Evolutionary conservation across 2,329 filamentous ascomycete genomes (phyloP).

Genomic region (Neofusicoccum ribis): DNA sequence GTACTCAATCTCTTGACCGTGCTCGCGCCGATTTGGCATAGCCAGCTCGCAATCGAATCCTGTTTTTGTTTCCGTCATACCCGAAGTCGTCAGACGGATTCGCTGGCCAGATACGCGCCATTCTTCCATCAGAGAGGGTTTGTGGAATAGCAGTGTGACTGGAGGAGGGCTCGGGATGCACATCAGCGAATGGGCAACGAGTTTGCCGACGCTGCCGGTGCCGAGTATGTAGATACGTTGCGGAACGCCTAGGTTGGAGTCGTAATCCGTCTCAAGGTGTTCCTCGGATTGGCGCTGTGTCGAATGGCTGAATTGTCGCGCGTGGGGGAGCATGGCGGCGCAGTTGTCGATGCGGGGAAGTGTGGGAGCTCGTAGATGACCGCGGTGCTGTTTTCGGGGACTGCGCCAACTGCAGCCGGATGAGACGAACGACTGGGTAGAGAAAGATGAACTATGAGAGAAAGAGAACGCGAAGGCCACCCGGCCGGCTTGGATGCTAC

Average conservation of each 20-base stretch:
- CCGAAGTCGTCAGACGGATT: slow-evolving; percentile 50
- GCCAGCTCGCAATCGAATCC: slow-evolving; percentile 50
- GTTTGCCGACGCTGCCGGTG: slow-evolving; percentile 75
- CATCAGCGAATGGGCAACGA: slow-evolving; percentile 73
- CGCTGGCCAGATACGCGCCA: slow-evolving; percentile 50
- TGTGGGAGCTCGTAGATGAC: neutral
- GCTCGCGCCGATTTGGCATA: slow-evolving; percentile 36
- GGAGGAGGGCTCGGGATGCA: slow-evolving; percentile 64
- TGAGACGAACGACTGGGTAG: neutral
- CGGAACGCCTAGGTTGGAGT: neutral
- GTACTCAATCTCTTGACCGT: slow-evolving; percentile 36
- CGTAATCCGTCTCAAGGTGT: neutral
- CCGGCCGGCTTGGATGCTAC: slow-evolving; percentile 46
- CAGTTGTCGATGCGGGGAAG: neutral
- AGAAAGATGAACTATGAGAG: neutral
- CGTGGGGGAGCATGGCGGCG: neutral
- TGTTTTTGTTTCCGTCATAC: slow-evolving; percentile 37
- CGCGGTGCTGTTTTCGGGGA: neutral
- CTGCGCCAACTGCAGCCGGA: no score
- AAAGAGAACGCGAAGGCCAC: slow-evolving; percentile 35
- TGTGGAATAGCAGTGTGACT: slow-evolving; percentile 78
- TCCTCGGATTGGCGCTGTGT: neutral
- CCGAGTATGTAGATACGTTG: slow-evolving; percentile 72
- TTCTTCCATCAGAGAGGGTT: slow-evolving; percentile 41
- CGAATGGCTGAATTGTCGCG: neutral